These are phyloP conservation scores for Fraxinus nigra DNA, from an alignment of 305 asterid genomes.

Conservation along the genomic window DNA sequence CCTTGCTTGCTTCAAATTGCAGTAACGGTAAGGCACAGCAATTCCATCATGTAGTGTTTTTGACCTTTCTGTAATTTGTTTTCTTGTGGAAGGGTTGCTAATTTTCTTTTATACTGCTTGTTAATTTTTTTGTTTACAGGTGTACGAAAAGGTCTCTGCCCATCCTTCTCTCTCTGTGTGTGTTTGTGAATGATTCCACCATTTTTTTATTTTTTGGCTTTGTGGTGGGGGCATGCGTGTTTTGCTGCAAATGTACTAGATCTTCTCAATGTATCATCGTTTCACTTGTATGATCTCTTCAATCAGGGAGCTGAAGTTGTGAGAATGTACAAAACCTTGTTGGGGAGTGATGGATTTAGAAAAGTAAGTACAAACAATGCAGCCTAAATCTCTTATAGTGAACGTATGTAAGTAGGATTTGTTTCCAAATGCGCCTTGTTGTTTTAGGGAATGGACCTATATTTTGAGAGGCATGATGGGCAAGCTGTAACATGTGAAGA, in stretches of 20 bases:
- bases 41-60: conserved; percentile 1
- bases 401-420: neutral
- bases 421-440: neutral
- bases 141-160: conserved; percentile 57
- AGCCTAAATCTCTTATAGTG: neutral
- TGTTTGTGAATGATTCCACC: neutral
- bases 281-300: conserved; percentile 20
- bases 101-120: conserved; percentile 21
- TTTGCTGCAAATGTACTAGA: neutral
- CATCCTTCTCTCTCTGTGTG: neutral
- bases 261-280: neutral
- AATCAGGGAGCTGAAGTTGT: conserved; percentile 96
- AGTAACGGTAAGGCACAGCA: conserved; percentile 59
- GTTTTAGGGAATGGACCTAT: conserved; percentile 88
- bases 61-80: conserved; percentile 8
- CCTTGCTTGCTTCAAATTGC: conserved; percentile 30
- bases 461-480: conserved; percentile 91
- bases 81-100: conserved; percentile 16
- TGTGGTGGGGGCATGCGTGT: neutral
- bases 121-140: conserved; percentile 38
- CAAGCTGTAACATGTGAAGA: conserved; percentile 98
- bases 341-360: conserved; percentile 81
- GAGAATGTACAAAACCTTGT: conserved; percentile 90
- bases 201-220: neutral
- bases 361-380: conserved; percentile 45